These are phyloP conservation scores for Paracoccidioides lutzii DNA, from an alignment of 2,329 filamentous ascomycete species.

Conservation along the genomic window DNA sequence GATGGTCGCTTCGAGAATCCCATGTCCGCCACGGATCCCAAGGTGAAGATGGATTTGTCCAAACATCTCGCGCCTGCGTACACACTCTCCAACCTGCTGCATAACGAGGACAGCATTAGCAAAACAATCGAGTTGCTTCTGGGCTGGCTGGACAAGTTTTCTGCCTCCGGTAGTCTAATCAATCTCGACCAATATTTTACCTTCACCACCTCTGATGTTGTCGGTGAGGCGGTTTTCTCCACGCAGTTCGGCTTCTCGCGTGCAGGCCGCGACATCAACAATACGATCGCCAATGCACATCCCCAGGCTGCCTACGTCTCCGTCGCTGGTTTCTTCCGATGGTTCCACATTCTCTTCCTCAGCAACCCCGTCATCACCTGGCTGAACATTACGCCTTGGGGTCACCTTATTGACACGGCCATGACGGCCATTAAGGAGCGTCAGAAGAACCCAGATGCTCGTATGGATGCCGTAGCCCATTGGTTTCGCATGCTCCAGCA, in stretches of 20 bases:
- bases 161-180: slow-evolving; percentile 14
- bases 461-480: slow-evolving; percentile 26
- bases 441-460: slow-evolving; percentile 20
- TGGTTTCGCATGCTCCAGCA: slow-evolving; percentile 23
- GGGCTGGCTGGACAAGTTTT: slow-evolving; percentile 17
- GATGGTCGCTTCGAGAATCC: slow-evolving; percentile 30
- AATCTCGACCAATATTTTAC: slow-evolving; percentile 32
- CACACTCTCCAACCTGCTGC: slow-evolving; percentile 21
- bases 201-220: slow-evolving; percentile 26
- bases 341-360: slow-evolving; percentile 24
- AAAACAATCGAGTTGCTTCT: slow-evolving; percentile 19
- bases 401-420: slow-evolving; percentile 29
- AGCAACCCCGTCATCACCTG: slow-evolving; percentile 27
- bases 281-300: slow-evolving; percentile 25
- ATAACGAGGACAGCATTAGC: slow-evolving; percentile 19
- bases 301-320: slow-evolving; percentile 21
- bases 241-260: slow-evolving; percentile 25
- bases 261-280: slow-evolving; percentile 22
- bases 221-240: slow-evolving; percentile 27
- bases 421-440: slow-evolving; percentile 20
- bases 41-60: slow-evolving; percentile 22
- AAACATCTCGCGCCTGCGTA: slow-evolving; percentile 21
- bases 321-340: slow-evolving; percentile 23
- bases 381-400: slow-evolving; percentile 23
- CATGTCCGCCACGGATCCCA: slow-evolving; percentile 28